Evolutionary conservation across 257 asterid species (phyloP), one percentile per base, ranked within the genome.

Genomic region (Plectranthus barbatus): DNA sequence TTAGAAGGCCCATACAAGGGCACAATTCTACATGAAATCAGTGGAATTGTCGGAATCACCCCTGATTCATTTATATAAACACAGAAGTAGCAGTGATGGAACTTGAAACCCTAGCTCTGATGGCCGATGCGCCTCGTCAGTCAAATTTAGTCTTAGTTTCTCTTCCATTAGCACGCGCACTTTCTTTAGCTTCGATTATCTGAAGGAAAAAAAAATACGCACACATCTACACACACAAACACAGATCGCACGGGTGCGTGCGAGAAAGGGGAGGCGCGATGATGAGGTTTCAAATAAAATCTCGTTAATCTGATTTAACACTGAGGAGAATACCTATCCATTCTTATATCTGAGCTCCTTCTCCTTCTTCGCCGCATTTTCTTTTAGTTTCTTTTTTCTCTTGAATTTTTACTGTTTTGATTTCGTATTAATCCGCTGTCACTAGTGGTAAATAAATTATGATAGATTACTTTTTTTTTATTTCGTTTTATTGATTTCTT

Each of bases 261-360:
- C 7, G 5, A 10, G 13, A 19, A 15, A 9, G 69, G 34, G 47
- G 21, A 53, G 69, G 78, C 48, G 78, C 74, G 59, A 41, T 74
- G 79, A 74, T 68, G 79, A 74, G 6, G 62, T 56, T 17, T 48
- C 11, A 63, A 68, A 44, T 53, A 37, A 62, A 26, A 62, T 37
- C 44, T 37, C 44, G 44, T 37, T 37, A 37, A 37, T 37, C 44
- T 9, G 44, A 37, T 9, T n/a, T 37, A 9, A 9, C 12, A 37
- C 3, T 37, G 44, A 37, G 44, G 44, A 37, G 44, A 37, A 37
- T 37, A 1, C 10, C 13, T 37, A 37, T 37, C 44, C 44, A 37
- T 37, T 37, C 44, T 37, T 37, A 37, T 9, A 9, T 2, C 44
- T 9, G 44, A 37, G 44, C 44, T 13, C 44, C 44, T 37, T 37